Conservation (phyloP, 768 basidiomycete species). For the Mycena indigotica region DNA sequence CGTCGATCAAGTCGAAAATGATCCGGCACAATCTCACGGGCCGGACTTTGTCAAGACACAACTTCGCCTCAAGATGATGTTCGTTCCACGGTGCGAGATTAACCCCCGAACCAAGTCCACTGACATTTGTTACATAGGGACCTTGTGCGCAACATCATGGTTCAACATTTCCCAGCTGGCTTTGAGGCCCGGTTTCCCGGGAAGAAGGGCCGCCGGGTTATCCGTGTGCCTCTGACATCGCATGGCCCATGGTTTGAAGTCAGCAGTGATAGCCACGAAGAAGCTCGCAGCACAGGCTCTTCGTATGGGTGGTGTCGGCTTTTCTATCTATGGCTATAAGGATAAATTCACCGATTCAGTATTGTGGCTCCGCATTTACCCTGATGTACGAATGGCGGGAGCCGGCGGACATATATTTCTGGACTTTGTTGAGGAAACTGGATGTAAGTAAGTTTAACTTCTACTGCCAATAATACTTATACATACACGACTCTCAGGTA, state of each 20-base stretch:
- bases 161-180: neutral
- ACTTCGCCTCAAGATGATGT: neutral
- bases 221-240: neutral
- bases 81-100: neutral
- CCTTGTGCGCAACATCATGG: conserved; percentile 5
- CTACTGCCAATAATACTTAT: neutral
- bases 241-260: neutral
- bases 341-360: conserved; percentile 8
- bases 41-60: neutral
- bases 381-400: neutral
- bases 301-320: conserved; percentile 7
- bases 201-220: neutral
- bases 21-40: neutral
- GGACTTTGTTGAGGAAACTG: conserved; percentile 9
- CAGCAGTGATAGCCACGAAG: neutral
- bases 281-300: neutral
- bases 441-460: neutral
- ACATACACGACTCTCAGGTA: neutral
- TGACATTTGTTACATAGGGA: neutral
- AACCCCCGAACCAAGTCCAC: neutral
- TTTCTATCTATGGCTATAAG: conserved; percentile 15
- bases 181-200: conserved; percentile 2
- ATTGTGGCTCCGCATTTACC: conserved; percentile 6
- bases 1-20: neutral
- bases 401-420: conserved; percentile 11